Conservation (phyloP, 495 filamentous ascomycete genomes). For the Hypomontagnella monticulosa region DNA sequence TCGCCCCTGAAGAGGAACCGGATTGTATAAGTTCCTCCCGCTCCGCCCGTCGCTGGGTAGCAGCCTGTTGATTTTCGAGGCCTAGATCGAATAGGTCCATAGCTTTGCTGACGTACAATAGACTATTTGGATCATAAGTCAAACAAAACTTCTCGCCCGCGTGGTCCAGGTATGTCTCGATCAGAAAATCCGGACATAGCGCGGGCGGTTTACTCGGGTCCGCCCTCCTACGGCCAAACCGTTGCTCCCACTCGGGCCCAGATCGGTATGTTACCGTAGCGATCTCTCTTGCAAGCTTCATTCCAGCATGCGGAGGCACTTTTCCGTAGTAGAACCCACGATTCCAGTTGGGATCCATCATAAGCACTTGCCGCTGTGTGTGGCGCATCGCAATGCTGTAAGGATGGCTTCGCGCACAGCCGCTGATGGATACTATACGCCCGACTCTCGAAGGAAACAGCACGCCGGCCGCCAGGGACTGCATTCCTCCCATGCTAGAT, state of each 20-base stretch:
- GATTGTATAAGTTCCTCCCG: slow-evolving; percentile 43
- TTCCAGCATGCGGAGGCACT: slow-evolving; percentile 91
- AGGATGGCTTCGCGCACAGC: slow-evolving; percentile 93
- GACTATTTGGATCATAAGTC: slow-evolving; percentile 96
- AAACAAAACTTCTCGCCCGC: slow-evolving; percentile 98
- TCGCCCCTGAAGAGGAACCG: slow-evolving; percentile 32
- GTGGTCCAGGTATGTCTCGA: slow-evolving; percentile 98
- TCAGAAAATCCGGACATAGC: slow-evolving; percentile 94
- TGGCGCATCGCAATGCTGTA: slow-evolving; percentile 99
- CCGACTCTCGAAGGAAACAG: slow-evolving; percentile 83
- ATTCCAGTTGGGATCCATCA: slow-evolving; percentile 98
- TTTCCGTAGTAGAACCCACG: slow-evolving; percentile 94
- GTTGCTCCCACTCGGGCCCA: slow-evolving; percentile 96
- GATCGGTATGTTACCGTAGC: slow-evolving; percentile 97
- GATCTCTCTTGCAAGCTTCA: slow-evolving; percentile 98
- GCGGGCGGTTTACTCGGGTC: slow-evolving; percentile 88
- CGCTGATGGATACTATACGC: slow-evolving; percentile 87
- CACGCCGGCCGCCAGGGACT: slow-evolving; percentile 90
- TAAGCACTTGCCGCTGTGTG: slow-evolving; percentile 95
- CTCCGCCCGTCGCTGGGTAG: slow-evolving; percentile 52
- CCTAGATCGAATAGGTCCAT: slow-evolving; percentile 99
- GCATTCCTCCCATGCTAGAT: slow-evolving; percentile 98
- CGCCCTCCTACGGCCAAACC: slow-evolving; percentile 88
- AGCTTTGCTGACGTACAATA: slow-evolving; percentile 96
- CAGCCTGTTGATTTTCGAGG: slow-evolving; percentile 64